phyloP scores from a whole-genome alignment of 176 grass and related monocot species.

The Oropetium thomaeum region DNA sequence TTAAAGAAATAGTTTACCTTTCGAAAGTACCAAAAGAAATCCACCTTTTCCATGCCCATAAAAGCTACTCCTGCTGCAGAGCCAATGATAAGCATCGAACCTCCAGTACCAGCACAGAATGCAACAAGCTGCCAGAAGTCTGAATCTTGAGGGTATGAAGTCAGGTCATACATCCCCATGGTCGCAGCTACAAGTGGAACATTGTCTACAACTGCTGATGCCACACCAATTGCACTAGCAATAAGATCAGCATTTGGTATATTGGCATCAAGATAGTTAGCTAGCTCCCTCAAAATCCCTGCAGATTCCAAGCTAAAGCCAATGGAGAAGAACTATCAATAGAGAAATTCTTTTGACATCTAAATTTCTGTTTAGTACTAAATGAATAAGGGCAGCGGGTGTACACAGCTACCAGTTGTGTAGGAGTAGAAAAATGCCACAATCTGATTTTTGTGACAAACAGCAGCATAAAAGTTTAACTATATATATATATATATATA shows the following conservation, averaged over 20 bases:
- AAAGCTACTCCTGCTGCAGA: slow-evolving; percentile 95
- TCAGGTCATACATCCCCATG: slow-evolving; percentile 95
- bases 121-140: slow-evolving; percentile 96
- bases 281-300: slow-evolving; percentile 82
- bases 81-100: slow-evolving; percentile 97
- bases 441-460: neutral
- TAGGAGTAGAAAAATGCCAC: neutral
- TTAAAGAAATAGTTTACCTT: slow-evolving; percentile 63
- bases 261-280: slow-evolving; percentile 90
- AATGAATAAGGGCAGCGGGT: neutral
- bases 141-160: slow-evolving; percentile 86
- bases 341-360: neutral
- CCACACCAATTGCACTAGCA: slow-evolving; percentile 82
- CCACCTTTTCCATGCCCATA: slow-evolving; percentile 98
- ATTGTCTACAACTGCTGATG: slow-evolving; percentile 90
- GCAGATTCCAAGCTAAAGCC: slow-evolving; percentile 87
- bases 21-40: slow-evolving; percentile 99
- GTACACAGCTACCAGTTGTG: no score
- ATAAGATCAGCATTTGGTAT: slow-evolving; percentile 80
- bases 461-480: no score
- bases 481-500: no score
- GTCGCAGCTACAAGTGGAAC: slow-evolving; percentile 95
- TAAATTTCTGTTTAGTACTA: neutral
- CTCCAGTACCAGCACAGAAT: slow-evolving; percentile 92
- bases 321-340: slow-evolving; percentile 25